phyloP scores from a whole-genome alignment of 2,329 filamentous ascomycete species.

The Fusarium buxicola region DNA sequence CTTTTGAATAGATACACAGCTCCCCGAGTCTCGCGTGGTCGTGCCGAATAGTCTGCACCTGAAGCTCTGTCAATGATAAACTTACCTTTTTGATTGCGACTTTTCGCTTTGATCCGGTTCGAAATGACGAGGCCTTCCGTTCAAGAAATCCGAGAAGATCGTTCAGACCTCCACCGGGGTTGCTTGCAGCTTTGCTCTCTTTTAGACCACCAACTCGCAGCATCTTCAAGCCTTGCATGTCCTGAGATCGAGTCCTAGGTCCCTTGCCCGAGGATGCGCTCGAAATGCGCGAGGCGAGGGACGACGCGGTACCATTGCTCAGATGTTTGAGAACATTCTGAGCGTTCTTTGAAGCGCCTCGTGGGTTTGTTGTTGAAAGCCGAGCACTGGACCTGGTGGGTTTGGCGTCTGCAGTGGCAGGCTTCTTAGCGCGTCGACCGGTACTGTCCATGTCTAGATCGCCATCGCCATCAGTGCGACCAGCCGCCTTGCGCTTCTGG shows the following conservation, averaged over 20 bases:
- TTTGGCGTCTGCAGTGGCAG: slow-evolving; percentile 43
- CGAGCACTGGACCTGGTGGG: slow-evolving; percentile 46
- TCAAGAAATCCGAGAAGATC: slow-evolving; percentile 76
- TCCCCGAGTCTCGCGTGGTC: slow-evolving; percentile 35
- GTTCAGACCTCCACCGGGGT: slow-evolving; percentile 74
- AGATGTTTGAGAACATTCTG: slow-evolving; percentile 60
- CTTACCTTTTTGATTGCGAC: slow-evolving; percentile 83
- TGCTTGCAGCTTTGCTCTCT: slow-evolving; percentile 74
- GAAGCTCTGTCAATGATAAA: slow-evolving; percentile 54
- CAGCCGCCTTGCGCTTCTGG: slow-evolving; percentile 58
- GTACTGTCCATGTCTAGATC: slow-evolving; percentile 68
- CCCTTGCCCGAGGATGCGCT: slow-evolving; percentile 44
- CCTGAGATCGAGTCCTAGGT: slow-evolving; percentile 39
- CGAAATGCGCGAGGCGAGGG: slow-evolving; percentile 51
- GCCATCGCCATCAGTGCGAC: slow-evolving; percentile 65
- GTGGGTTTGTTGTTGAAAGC: slow-evolving; percentile 44
- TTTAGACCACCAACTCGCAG: slow-evolving; percentile 72
- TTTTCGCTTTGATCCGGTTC: slow-evolving; percentile 59
- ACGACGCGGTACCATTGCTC: slow-evolving; percentile 49
- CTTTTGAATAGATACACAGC: slow-evolving; percentile 35
- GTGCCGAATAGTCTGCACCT: slow-evolving; percentile 44
- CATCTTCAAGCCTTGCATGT: slow-evolving; percentile 45
- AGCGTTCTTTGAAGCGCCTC: slow-evolving; percentile 53
- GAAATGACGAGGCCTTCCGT: slow-evolving; percentile 72
- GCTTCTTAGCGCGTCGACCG: slow-evolving; percentile 50